These are phyloP conservation scores for Gypsophila paniculata DNA, from an alignment of 179 eudicot species.

Conservation along the genomic window DNA sequence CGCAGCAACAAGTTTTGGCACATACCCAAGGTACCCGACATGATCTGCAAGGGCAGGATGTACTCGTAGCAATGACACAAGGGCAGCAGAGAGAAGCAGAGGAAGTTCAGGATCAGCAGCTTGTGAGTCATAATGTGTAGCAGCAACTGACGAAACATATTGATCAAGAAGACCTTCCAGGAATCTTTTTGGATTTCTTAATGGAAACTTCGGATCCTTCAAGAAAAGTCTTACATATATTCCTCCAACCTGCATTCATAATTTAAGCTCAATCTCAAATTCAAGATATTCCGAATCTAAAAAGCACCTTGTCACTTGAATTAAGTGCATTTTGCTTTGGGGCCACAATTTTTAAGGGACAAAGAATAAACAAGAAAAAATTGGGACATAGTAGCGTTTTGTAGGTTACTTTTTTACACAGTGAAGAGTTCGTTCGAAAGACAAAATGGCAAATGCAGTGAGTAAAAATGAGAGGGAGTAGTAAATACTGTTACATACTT, in stretches of 20 bases:
- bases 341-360: not conserved
- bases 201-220: slow-evolving; percentile 96
- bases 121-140: slow-evolving; percentile 78
- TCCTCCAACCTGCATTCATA: slow-evolving; percentile 75
- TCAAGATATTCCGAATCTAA: not conserved
- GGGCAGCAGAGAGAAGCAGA: slow-evolving; percentile 90
- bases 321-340: not conserved
- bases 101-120: slow-evolving; percentile 88
- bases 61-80: slow-evolving; percentile 86
- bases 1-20: slow-evolving; percentile 93
- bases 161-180: slow-evolving; percentile 92
- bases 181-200: slow-evolving; percentile 92
- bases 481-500: slow-evolving; percentile 42
- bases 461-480: not conserved
- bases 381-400: not conserved
- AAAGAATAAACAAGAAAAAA: not conserved
- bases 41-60: slow-evolving; percentile 99
- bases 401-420: not conserved
- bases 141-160: slow-evolving; percentile 92
- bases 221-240: slow-evolving; percentile 89
- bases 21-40: slow-evolving; percentile 96
- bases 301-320: not conserved
- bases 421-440: not conserved
- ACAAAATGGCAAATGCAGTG: not conserved
- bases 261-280: slow-evolving; percentile 2